Conservation (phyloP, 306 rosid genomes). For the Trifolium repens region DNA sequence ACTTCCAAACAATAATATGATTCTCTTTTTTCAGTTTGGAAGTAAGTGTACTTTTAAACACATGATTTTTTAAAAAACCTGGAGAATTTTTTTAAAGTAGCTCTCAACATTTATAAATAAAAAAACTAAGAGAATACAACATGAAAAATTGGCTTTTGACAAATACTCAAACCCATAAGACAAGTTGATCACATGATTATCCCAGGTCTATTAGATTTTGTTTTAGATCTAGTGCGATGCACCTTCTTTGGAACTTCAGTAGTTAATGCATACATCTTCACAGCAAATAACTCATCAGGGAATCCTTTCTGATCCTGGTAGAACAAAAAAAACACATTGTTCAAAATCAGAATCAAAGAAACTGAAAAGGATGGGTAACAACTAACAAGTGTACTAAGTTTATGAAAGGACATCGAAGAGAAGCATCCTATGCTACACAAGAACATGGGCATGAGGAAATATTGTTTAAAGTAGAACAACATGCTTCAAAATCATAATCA, state of each 20-base stretch:
- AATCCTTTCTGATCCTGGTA: conserved; percentile 89
- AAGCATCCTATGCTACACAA: no score
- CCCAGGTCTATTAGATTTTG: conserved; percentile 68
- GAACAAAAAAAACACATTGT: conserved; percentile 2
- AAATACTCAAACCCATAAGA: not conserved
- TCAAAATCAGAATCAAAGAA: not conserved
- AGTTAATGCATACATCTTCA: conserved; percentile 88
- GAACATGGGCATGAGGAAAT: not conserved
- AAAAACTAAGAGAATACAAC: not conserved
- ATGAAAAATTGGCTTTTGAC: not conserved
- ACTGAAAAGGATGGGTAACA: not conserved
- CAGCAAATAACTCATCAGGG: conserved; percentile 77
- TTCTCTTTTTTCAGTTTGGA: not conserved
- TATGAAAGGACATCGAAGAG: no score
- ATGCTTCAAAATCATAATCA: not conserved
- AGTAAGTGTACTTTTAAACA: not conserved
- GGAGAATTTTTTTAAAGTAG: no score
- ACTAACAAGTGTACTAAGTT: not conserved
- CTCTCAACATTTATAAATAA: not conserved
- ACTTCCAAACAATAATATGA: not conserved
- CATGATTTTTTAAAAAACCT: no score
- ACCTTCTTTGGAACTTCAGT: conserved; percentile 70
- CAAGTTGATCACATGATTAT: conserved; percentile 63
- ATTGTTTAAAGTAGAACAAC: not conserved
- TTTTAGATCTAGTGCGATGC: conserved; percentile 58